Evolutionary conservation across 192 early-diverging fungal species (phyloP), one percentile per base, ranked within the genome.

Genomic region (Pilobolus umbonatus): DNA sequence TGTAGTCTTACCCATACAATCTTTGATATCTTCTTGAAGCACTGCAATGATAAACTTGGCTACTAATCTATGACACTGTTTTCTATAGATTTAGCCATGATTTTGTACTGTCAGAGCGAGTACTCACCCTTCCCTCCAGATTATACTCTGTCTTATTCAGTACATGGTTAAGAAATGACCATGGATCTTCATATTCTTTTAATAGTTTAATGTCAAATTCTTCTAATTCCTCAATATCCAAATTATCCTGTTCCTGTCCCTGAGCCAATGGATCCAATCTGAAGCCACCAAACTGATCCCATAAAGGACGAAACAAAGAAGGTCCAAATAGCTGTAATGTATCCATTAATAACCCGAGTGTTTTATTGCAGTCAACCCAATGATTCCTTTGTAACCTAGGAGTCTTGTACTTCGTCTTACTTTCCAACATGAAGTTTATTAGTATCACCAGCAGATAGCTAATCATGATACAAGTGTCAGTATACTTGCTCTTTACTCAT

Each of bases 351-450:
- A 54, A 38, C 3, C 5, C 52, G 8, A 38, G 21, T 3, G 31
- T 35, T 15, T 19, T 54, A 12, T 54, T 54, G 38, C 52, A 54
- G 21, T 22, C 14, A 14, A 54, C 12, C 52, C 52, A 54, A 54
- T 54, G 52, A 3, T 34, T 38, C n/a, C 21, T 54, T 15, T 42
- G 39, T 12, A 15, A 17, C 8, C 19, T 17, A 2, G 14, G 14
- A 4, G 15, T 42, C 15, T 42, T 12, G 14, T 17, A 42, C 12
- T 42, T 42, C 19, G 39, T 1, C 19, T 42, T 42, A 15, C 15
- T 12, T 42, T 42, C 15, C 19, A 42, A 42, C 4, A 42, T 42
- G 0, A 17, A 17, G 19, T 42, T 42, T 42, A 42, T 17, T 12
- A 42, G 12, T 15, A 4, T 17, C 12, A 42, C 14, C 19, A 42